phyloP scores from a whole-genome alignment of 257 asterid species.

The Thymus quinquecostatus region DNA sequence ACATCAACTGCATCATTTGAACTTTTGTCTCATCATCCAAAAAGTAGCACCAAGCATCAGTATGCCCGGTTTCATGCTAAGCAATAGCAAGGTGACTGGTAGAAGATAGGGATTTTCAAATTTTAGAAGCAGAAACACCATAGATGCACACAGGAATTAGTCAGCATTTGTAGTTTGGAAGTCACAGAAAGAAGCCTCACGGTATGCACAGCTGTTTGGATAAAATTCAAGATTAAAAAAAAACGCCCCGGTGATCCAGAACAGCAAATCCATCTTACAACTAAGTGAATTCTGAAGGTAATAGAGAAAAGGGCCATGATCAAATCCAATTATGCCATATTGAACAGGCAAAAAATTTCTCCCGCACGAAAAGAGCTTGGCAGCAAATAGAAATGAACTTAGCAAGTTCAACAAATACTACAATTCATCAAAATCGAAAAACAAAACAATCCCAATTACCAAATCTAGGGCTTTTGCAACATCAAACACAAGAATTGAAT shows the following conservation, averaged over 20 bases:
- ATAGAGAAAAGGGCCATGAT: background rate
- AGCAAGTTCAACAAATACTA: conserved; percentile 11
- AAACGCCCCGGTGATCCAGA: background rate
- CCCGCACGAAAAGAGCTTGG: background rate
- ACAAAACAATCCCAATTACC: background rate
- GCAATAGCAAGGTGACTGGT: background rate
- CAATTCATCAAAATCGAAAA: background rate
- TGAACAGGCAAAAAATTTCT: background rate
- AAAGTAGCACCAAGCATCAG: background rate
- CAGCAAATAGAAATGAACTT: conserved; percentile 21
- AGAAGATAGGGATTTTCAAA: background rate
- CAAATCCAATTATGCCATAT: background rate
- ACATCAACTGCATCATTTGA: background rate
- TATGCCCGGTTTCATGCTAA: background rate
- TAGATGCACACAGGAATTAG: background rate
- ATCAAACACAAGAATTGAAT: background rate
- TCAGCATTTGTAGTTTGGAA: background rate
- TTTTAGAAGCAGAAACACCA: background rate
- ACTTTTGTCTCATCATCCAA: background rate
- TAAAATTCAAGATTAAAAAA: background rate
- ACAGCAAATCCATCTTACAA: background rate
- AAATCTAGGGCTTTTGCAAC: conserved; percentile 29
- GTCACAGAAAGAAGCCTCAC: background rate
- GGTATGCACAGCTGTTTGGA: background rate
- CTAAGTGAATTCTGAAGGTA: background rate